These are phyloP conservation scores for Cladophialophora chaetospira DNA, from an alignment of 2,329 filamentous ascomycete species.

Conservation along the genomic window DNA sequence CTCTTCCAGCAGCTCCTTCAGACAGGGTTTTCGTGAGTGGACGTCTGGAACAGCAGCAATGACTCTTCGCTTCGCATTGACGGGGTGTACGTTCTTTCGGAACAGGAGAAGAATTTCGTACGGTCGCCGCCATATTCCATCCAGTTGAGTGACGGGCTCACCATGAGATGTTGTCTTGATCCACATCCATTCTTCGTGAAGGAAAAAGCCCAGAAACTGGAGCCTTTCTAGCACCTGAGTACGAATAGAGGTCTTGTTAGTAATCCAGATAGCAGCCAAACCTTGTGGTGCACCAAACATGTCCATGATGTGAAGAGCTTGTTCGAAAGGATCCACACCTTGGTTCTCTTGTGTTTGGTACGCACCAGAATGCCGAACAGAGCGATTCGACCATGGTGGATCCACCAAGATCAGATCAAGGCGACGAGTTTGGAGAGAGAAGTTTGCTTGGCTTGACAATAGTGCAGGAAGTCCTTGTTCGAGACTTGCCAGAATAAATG, in stretches of 20 bases:
- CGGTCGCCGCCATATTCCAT: slow-evolving; percentile 60
- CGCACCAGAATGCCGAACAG: slow-evolving; percentile 55
- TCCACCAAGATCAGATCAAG: slow-evolving; percentile 65
- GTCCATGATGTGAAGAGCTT: slow-evolving; percentile 49
- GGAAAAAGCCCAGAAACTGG: slow-evolving; percentile 48
- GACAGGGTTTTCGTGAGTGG: slow-evolving; percentile 66
- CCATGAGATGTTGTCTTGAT: slow-evolving; percentile 60
- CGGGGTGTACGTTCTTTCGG: slow-evolving; percentile 34
- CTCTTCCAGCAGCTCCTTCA: slow-evolving; percentile 57
- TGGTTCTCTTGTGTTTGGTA: slow-evolving; percentile 45
- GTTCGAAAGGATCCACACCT: slow-evolving; percentile 33
- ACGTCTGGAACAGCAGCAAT: slow-evolving; percentile 63
- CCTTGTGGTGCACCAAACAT: slow-evolving; percentile 43
- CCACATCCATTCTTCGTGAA: slow-evolving; percentile 66
- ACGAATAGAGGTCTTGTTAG: slow-evolving; percentile 57
- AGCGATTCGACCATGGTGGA: slow-evolving; percentile 66
- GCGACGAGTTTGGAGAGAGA: slow-evolving; percentile 27
- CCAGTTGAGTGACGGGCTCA: slow-evolving; percentile 53
- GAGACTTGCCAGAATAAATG: slow-evolving; percentile 51
- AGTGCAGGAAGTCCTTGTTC: slow-evolving; percentile 34
- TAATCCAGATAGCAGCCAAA: slow-evolving; percentile 63
- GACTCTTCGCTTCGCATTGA: slow-evolving; percentile 49
- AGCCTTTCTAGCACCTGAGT: slow-evolving; percentile 52
- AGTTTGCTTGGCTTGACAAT: slow-evolving; percentile 31
- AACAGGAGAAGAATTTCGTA: slow-evolving; percentile 62